These are phyloP conservation scores for Gracilariopsis chorda DNA, from an alignment of 23 red algal species.

Conservation along the genomic window DNA sequence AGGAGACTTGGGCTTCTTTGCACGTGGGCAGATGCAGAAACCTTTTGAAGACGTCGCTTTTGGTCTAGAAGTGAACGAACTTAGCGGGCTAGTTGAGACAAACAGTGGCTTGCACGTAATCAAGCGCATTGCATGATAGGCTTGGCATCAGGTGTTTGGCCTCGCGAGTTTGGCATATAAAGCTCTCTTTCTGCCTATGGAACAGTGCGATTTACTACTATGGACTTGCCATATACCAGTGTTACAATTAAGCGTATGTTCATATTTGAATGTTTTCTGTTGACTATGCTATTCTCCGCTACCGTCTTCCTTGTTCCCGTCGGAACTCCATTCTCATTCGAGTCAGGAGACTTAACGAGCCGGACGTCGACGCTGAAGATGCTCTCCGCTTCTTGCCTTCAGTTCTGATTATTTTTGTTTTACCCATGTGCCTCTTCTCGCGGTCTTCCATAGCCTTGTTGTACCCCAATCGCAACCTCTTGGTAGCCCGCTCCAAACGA, in stretches of 20 bases:
- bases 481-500: neutral
- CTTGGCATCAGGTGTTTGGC: neutral
- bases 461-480: constrained; percentile 10
- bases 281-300: too few relatives aligned
- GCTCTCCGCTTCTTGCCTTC: neutral
- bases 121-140: constrained; percentile 48
- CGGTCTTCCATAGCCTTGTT: constrained; percentile 8
- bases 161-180: neutral
- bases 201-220: too few relatives aligned
- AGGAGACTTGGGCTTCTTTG: constrained; percentile 81
- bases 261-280: too few relatives aligned
- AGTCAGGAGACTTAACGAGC: neutral
- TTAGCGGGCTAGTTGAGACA: constrained; percentile 83
- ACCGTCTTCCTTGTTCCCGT: neutral
- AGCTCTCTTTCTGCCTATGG: neutral
- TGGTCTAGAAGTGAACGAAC: constrained; percentile 68
- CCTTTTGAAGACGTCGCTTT: constrained; percentile 84
- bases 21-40: constrained; percentile 71
- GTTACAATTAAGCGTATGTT: too few relatives aligned
- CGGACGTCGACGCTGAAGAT: neutral
- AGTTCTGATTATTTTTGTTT: neutral
- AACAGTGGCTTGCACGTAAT: constrained; percentile 83
- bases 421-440: neutral
- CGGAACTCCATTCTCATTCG: neutral
- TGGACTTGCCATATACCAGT: too few relatives aligned